Conservation (phyloP, 2,329 filamentous ascomycete species). For the Westerdykella ornata region DNA sequence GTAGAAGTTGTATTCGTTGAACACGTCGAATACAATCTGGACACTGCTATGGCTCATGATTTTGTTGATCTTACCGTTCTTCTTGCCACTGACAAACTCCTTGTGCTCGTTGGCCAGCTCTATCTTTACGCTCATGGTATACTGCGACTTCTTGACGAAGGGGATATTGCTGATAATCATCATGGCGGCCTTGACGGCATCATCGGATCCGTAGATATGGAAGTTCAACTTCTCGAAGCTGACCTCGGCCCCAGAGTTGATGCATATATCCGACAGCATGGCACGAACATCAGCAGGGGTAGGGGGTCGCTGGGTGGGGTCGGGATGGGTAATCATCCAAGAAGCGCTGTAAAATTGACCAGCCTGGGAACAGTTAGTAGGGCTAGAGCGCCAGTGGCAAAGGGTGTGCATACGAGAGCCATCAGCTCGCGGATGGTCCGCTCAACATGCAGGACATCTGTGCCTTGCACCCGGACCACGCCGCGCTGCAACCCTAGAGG, state of each 20-base stretch:
- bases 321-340: conserved; percentile 84
- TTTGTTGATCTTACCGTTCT: conserved; percentile 99
- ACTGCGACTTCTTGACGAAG: conserved; percentile 78
- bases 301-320: conserved; percentile 56
- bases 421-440: conserved; percentile 93
- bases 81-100: conserved; percentile 98
- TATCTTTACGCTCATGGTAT: conserved; percentile 95
- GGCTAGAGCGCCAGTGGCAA: conserved; percentile 1
- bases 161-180: conserved; percentile 87
- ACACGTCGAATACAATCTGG: conserved; percentile 97
- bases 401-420: conserved; percentile 63
- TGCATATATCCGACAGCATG: conserved; percentile 94
- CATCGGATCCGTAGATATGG: conserved; percentile 89
- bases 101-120: conserved; percentile 99
- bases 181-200: conserved; percentile 92
- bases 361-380: conserved; percentile 50
- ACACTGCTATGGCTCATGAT: conserved; percentile 99
- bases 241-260: conserved; percentile 90
- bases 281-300: conserved; percentile 65
- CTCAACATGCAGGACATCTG: conserved; percentile 89
- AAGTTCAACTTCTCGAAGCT: conserved; percentile 93
- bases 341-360: conserved; percentile 97
- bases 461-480: conserved; percentile 82
- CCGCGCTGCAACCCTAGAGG: conserved; percentile 78
- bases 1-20: conserved; percentile 99